Evolutionary conservation across 805 yeast species (phyloP).

Genomic region (Candida namnaoensis): DNA sequence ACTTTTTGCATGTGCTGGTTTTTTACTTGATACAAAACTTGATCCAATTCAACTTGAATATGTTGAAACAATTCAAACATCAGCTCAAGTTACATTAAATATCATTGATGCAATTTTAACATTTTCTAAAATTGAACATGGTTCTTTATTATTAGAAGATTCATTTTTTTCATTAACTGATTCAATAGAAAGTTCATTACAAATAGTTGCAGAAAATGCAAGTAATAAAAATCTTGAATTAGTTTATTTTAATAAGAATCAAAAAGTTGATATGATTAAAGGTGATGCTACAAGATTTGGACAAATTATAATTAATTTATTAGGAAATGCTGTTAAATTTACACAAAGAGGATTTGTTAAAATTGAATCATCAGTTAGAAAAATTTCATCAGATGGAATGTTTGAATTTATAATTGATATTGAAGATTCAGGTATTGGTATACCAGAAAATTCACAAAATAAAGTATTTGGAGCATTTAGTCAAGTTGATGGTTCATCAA

Average conservation of each 20-base stretch:
- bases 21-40: constrained; percentile 74
- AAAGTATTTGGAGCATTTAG: constrained; percentile 82
- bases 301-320: constrained; percentile 74
- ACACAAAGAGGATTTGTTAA: constrained; percentile 77
- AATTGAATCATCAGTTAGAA: constrained; percentile 51
- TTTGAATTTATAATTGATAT: constrained; percentile 67
- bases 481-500: constrained; percentile 88
- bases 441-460: constrained; percentile 73
- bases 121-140: constrained; percentile 86
- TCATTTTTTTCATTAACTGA: constrained; percentile 77
- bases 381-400: constrained; percentile 17
- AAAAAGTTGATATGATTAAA: constrained; percentile 70
- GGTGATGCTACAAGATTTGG: constrained; percentile 82
- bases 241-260: constrained; percentile 69
- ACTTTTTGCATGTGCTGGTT: constrained; percentile 85
- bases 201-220: constrained; percentile 81
- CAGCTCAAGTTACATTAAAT: constrained; percentile 77
- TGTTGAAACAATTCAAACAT: constrained; percentile 77
- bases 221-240: constrained; percentile 72
- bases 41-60: constrained; percentile 85
- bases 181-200: constrained; percentile 80
- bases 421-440: constrained; percentile 84
- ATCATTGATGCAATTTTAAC: constrained; percentile 84
- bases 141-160: constrained; percentile 78
- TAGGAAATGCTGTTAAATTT: constrained; percentile 83